phyloP scores from a whole-genome alignment of 2,329 filamentous ascomycete genomes.

The Stagonosporopsis rhizophila region DNA sequence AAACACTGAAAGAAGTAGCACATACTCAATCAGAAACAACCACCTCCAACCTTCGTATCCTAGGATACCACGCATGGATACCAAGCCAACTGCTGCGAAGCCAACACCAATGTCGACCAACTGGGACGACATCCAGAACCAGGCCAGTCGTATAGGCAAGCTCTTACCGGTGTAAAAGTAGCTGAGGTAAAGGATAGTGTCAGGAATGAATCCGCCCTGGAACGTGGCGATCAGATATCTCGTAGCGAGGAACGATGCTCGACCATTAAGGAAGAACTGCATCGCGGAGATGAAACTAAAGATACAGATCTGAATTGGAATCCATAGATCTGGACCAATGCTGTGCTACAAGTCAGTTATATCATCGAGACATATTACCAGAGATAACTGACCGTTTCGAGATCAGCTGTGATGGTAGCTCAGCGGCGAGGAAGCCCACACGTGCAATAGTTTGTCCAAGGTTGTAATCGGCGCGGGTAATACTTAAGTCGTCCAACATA shows the following conservation, averaged over 20 bases:
- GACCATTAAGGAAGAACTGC: slow-evolving; percentile 68
- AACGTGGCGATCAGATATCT: slow-evolving; percentile 50
- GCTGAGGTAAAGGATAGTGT: slow-evolving; percentile 68
- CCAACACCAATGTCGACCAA: slow-evolving; percentile 33
- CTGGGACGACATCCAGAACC: slow-evolving; percentile 51
- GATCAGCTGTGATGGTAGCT: slow-evolving; percentile 52
- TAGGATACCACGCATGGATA: slow-evolving; percentile 48
- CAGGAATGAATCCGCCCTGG: slow-evolving; percentile 62
- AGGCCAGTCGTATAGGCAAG: slow-evolving; percentile 50
- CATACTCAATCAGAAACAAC: slow-evolving; percentile 56
- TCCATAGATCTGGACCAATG: slow-evolving; percentile 49
- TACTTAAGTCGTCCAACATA: slow-evolving; percentile 28
- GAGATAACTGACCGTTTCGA: slow-evolving; percentile 40
- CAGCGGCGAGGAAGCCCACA: slow-evolving; percentile 72
- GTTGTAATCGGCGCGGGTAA: slow-evolving; percentile 25
- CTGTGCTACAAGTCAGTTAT: neutral
- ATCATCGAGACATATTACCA: neutral
- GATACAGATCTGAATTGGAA: slow-evolving; percentile 50
- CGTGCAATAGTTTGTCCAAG: slow-evolving; percentile 65
- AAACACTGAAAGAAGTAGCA: neutral
- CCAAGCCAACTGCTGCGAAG: slow-evolving; percentile 45
- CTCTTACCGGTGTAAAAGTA: slow-evolving; percentile 52
- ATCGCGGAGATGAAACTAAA: slow-evolving; percentile 60
- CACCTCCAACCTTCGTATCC: slow-evolving; percentile 52
- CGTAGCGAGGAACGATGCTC: slow-evolving; percentile 47